Base-by-base conservation (phyloP, 2,329 filamentous ascomycete genomes). In the Berkeleyomyces rouxiae region DNA sequence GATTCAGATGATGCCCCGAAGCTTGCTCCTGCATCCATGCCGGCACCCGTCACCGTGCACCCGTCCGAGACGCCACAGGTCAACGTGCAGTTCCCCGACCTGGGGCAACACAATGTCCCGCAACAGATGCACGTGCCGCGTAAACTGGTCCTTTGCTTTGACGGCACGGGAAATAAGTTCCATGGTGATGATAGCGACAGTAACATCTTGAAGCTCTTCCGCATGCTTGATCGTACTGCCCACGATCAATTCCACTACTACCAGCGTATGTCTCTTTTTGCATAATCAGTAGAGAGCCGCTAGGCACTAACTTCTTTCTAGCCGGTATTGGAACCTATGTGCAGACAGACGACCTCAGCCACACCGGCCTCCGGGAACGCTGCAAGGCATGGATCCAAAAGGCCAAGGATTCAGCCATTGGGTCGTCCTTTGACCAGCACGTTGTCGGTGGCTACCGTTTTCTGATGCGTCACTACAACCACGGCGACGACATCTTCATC, bases 401-500 rank as follows among this genome's bases (percentile, higher is more conserved):
- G 67, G 83, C 86, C 65, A 89, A 89, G 67, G 88, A 93, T 71
- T 88, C 86, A 2, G 88, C 88, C 7, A 73, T 95, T 65, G 89
- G 89, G 1, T 86, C 86, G 0, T 89, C 85, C 0, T 92, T 95
- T 66, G 87, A 87, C 67, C 80, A 89, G 63, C 88, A 93, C 73
- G 88, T 93, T 9, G 87, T 93, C 67, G 88, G 85, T 6, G 88
- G 87, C 1, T 93, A 93, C 72, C 83, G 84, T 62, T 89, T 91
- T 70, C 76, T 90, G 55, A 88, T 89, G 85, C 80, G 83, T 16
- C 87, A 85, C 70, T 88, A 88, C 70, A 77, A 77, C 53, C 78
- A 80, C 0, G 80, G 80, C 33, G 81, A 84, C 65, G 78, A 83
- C 64, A 86, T 88, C 43, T 88, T 83, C 70, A 82, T 88, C 72